These are phyloP conservation scores for Marasmius fiardii DNA, from an alignment of 1,284 basidiomycete species.

Conservation along the genomic window DNA sequence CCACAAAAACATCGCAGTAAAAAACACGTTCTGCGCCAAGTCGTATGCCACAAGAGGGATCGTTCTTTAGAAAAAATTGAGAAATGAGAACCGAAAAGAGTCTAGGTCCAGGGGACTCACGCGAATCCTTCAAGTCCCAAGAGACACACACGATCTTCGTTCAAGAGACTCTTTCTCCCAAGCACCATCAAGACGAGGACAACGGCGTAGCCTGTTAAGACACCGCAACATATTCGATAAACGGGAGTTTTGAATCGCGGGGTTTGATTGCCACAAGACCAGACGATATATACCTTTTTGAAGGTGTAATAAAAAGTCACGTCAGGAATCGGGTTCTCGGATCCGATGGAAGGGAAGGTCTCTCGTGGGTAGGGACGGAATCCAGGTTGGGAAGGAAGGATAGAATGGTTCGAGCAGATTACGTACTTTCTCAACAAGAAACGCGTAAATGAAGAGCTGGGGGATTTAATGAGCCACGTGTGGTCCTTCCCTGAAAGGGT, in stretches of 20 bases:
- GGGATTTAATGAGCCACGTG: neutral
- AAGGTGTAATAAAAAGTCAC: no score
- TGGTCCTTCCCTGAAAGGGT: neutral
- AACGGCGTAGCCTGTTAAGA: slow-evolving; percentile 1
- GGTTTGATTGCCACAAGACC: slow-evolving; percentile 10
- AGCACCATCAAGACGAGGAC: slow-evolving; percentile 4
- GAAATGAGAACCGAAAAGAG: no score
- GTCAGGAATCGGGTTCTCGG: neutral
- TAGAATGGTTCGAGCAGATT: neutral
- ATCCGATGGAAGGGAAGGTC: neutral
- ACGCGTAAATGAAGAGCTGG: slow-evolving; percentile 11
- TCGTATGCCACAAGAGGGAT: neutral
- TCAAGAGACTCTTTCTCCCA: neutral
- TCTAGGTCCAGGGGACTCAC: no score
- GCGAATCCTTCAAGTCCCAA: slow-evolving; percentile 4
- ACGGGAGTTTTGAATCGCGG: slow-evolving; percentile 9
- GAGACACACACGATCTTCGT: slow-evolving; percentile 5
- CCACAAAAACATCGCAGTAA: slow-evolving; percentile 9
- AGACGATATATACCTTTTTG: slow-evolving; percentile 9
- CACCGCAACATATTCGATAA: slow-evolving; percentile 8
- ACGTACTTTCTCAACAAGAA: slow-evolving; percentile 9
- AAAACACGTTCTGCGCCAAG: slow-evolving; percentile 1
- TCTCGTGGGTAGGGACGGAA: neutral
- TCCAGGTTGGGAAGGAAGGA: neutral
- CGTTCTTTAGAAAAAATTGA: neutral